Evolutionary conservation across 495 filamentous ascomycete species (phyloP), one percentile per base, ranked within the genome.

Genomic region (Staphylotrichum longicolle): DNA sequence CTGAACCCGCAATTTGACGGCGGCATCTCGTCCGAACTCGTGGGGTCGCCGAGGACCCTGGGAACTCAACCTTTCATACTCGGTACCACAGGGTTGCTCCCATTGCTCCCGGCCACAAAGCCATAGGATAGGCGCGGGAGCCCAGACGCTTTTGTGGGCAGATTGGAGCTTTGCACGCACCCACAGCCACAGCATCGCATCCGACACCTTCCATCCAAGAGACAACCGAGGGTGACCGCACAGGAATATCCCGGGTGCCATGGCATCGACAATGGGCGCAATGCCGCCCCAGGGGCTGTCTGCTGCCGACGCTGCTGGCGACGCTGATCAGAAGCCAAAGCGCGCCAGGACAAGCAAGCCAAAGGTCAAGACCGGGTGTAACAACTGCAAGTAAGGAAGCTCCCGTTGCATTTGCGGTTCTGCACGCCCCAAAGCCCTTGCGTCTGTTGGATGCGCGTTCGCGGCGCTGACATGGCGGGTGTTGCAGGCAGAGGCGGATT

Each of bases 351-450:
- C 70, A 5, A 80, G 78, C 69, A 78, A 72, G 53, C 79, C 79
- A 12, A 82, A 82, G 63, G 78, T 81, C 52, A 80, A 78, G 69
- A 84, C 82, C 1, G 82, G 82, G 14, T 84, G 82, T 67, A 76
- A 72, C 59, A 82, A 80, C 72, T 84, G 82, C 82, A 84, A 83
- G 80, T 83, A 75, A 68, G 20, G 20, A 58, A 15, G 33, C 33
- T 53, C 35, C 44, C 32, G 7, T 55, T 71, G 45, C 40, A 39
- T 49, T 49, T 57, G 52, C 34, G 30, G n/a, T 27, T 3, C 52
- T 37, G 33, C 10, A 52, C 4, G 8, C 30, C 50, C 3, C 3
- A 27, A 27, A 27, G 20, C 1, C 20, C 20, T 27, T 27, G 20
- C 20, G 20, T 27, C 20, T 27, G 20, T 27, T 14, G 7, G 9